phyloP scores from a whole-genome alignment of 2,329 filamentous ascomycete genomes.

The Aspergillus sojae region DNA sequence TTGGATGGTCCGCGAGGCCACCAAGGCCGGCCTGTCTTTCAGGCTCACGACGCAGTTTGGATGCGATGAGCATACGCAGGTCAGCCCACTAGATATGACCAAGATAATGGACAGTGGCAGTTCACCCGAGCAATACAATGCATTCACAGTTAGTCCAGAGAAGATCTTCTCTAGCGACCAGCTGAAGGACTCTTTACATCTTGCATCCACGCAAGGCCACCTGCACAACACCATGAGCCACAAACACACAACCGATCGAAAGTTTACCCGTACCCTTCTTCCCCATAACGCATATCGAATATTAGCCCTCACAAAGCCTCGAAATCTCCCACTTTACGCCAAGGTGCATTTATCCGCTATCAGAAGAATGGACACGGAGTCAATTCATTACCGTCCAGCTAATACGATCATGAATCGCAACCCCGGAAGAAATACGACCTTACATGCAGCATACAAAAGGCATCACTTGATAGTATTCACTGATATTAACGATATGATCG shows the following conservation, averaged over 20 bases:
- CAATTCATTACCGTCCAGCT: background rate
- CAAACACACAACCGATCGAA: background rate
- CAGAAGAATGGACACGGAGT: background rate
- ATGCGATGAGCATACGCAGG: background rate
- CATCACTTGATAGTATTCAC: background rate
- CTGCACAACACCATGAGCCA: background rate
- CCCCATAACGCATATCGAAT: background rate
- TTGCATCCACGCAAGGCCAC: background rate
- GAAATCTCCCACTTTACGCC: background rate
- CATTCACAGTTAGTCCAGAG: background rate
- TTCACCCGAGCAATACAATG: background rate
- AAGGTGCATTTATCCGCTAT: background rate
- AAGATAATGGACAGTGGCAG: background rate
- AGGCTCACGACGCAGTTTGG: background rate
- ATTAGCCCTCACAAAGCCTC: background rate
- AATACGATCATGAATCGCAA: background rate
- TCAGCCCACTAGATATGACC: background rate
- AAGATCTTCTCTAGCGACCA: background rate
- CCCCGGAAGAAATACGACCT: background rate
- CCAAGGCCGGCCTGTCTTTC: background rate
- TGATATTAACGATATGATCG: background rate
- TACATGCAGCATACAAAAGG: background rate
- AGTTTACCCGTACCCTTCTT: background rate
- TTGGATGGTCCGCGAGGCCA: constrained; percentile 6
- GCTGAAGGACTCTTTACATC: background rate